These are phyloP conservation scores for Talaromyces wortmannii DNA, from an alignment of 495 filamentous ascomycete species.

Conservation along the genomic window DNA sequence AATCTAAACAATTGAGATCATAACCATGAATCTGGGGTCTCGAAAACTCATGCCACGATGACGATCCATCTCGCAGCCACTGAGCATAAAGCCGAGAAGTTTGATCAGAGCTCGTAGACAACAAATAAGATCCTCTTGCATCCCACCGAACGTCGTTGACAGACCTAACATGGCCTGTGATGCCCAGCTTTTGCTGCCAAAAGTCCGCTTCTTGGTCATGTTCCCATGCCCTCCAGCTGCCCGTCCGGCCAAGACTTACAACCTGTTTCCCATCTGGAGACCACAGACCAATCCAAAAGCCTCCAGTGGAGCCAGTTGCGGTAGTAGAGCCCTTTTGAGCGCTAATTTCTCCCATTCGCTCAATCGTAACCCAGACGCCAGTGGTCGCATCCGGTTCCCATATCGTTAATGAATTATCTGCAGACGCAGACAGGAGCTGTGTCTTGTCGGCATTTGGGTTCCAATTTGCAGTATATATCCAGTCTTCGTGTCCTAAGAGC, in stretches of 20 bases:
- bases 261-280: slow-evolving; percentile 68
- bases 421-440: slow-evolving; percentile 83
- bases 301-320: slow-evolving; percentile 89
- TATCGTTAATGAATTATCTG: slow-evolving; percentile 88
- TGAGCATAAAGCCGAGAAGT: slow-evolving; percentile 88
- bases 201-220: slow-evolving; percentile 44
- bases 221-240: slow-evolving; percentile 85
- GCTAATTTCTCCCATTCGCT: slow-evolving; percentile 87
- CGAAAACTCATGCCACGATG: slow-evolving; percentile 91
- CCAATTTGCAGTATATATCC: slow-evolving; percentile 90
- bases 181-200: slow-evolving; percentile 71
- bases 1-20: slow-evolving; percentile 89
- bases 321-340: slow-evolving; percentile 90
- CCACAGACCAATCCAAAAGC: slow-evolving; percentile 96
- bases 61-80: slow-evolving; percentile 53
- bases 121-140: slow-evolving; percentile 70
- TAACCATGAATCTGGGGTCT: slow-evolving; percentile 98
- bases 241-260: slow-evolving; percentile 79
- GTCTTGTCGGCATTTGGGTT: slow-evolving; percentile 44
- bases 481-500: slow-evolving; percentile 93
- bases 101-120: slow-evolving; percentile 87
- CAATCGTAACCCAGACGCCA: slow-evolving; percentile 81
- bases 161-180: slow-evolving; percentile 77
- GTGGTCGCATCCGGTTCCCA: slow-evolving; percentile 81
- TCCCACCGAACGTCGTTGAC: slow-evolving; percentile 82